Evolutionary conservation across 768 basidiomycete genomes (phyloP).

Genomic region (Mycena capillaripes): DNA sequence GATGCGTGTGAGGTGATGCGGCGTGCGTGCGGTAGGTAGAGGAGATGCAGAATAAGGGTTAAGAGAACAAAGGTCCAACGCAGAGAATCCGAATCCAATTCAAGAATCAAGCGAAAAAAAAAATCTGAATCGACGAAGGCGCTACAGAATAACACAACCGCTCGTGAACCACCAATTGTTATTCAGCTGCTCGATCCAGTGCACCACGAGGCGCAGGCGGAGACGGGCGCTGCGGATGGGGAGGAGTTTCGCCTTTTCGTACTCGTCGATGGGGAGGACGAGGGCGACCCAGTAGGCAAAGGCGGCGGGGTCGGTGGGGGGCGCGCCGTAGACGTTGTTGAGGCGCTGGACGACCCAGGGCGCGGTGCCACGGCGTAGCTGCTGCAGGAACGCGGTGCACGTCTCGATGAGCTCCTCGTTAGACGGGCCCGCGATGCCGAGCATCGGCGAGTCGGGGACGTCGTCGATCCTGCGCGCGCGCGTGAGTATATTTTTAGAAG

Average conservation of each 20-base stretch:
- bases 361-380: slow-evolving; percentile 74
- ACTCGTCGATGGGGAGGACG: slow-evolving; percentile 92
- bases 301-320: slow-evolving; percentile 77
- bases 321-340: slow-evolving; percentile 81
- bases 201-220: slow-evolving; percentile 86
- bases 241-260: slow-evolving; percentile 88
- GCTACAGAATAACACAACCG: slow-evolving; percentile 70
- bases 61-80: no score
- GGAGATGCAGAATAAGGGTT: no score
- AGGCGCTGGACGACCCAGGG: slow-evolving; percentile 96
- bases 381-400: slow-evolving; percentile 61
- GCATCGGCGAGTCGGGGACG: slow-evolving; percentile 36
- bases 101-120: neutral
- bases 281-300: slow-evolving; percentile 94
- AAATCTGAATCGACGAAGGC: neutral
- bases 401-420: slow-evolving; percentile 68
- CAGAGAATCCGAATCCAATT: no score
- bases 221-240: slow-evolving; percentile 85
- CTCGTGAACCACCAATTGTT: slow-evolving; percentile 80
- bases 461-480: no score
- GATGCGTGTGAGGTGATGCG: neutral
- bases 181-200: slow-evolving; percentile 89
- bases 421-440: slow-evolving; percentile 43
- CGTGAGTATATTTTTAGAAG: no score
- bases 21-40: no score